Conservation (phyloP, 305 asterid species). For the Ruellia speciosa region DNA sequence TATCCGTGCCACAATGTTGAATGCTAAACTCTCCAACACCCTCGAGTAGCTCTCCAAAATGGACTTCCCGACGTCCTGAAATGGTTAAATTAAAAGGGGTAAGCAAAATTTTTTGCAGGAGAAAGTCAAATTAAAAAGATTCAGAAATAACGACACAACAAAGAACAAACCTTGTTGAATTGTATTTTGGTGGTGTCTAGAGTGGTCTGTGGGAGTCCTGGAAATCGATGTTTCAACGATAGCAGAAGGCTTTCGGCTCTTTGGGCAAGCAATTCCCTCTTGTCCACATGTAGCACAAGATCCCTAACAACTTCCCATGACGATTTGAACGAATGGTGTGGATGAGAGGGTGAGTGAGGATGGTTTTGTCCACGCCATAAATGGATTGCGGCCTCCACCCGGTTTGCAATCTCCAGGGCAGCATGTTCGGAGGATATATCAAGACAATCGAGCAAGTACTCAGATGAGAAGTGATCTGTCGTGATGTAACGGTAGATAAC, state of each 20-base stretch:
- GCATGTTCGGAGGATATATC: slow-evolving; percentile 73
- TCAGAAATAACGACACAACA: background rate
- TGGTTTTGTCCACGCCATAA: slow-evolving; percentile 53
- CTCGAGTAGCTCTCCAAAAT: background rate
- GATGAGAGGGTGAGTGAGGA: slow-evolving; percentile 22
- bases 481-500: slow-evolving; percentile 74
- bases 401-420: slow-evolving; percentile 75
- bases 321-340: slow-evolving; percentile 42
- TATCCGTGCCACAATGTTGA: slow-evolving; percentile 50
- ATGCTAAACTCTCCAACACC: background rate
- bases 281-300: slow-evolving; percentile 52
- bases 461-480: slow-evolving; percentile 77
- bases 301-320: slow-evolving; percentile 84
- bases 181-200: slow-evolving; percentile 75
- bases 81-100: too few relatives aligned
- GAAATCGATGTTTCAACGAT: slow-evolving; percentile 57
- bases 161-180: slow-evolving; percentile 48
- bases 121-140: slow-evolving; percentile 1
- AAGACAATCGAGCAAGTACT: slow-evolving; percentile 77
- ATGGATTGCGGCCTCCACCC: slow-evolving; percentile 61
- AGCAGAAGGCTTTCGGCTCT: slow-evolving; percentile 67
- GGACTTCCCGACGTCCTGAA: background rate
- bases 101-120: too few relatives aligned
- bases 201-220: slow-evolving; percentile 70
- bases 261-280: slow-evolving; percentile 50